Conservation (phyloP, 345 rosid genomes). For the Diplotaxis tenuifolia region DNA sequence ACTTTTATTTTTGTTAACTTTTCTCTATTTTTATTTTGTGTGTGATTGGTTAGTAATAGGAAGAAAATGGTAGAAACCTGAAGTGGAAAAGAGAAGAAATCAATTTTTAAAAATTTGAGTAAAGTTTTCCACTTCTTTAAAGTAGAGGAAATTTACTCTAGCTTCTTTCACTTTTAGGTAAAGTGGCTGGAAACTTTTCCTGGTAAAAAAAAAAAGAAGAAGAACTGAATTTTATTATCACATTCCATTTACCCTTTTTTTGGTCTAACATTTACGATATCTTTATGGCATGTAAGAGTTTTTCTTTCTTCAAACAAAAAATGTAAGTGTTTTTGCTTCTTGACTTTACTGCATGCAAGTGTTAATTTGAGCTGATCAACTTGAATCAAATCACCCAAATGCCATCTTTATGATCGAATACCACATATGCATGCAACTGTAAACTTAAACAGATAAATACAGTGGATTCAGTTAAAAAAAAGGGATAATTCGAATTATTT, state of each 20-base stretch:
- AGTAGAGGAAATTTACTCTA: no score
- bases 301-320: no score
- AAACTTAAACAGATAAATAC: not conserved
- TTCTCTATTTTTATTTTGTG: not conserved
- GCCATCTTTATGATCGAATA: constrained; percentile 1
- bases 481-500: not conserved
- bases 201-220: no score
- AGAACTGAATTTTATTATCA: not conserved
- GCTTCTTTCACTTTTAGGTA: no score
- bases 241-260: not conserved
- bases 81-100: no score
- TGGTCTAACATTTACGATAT: no score
- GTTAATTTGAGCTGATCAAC: not conserved
- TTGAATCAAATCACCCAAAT: not conserved
- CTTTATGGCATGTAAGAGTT: constrained; percentile 5
- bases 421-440: constrained; percentile 18
- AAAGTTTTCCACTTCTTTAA: no score
- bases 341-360: constrained; percentile 4
- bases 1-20: constrained; percentile 17
- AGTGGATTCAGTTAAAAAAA: no score
- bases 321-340: not conserved
- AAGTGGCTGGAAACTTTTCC: no score
- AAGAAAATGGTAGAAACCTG: no score
- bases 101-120: no score
- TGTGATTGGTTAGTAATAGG: no score